These are phyloP conservation scores for Sporormia fimetaria DNA, from an alignment of 495 filamentous ascomycete genomes.

Conservation along the genomic window DNA sequence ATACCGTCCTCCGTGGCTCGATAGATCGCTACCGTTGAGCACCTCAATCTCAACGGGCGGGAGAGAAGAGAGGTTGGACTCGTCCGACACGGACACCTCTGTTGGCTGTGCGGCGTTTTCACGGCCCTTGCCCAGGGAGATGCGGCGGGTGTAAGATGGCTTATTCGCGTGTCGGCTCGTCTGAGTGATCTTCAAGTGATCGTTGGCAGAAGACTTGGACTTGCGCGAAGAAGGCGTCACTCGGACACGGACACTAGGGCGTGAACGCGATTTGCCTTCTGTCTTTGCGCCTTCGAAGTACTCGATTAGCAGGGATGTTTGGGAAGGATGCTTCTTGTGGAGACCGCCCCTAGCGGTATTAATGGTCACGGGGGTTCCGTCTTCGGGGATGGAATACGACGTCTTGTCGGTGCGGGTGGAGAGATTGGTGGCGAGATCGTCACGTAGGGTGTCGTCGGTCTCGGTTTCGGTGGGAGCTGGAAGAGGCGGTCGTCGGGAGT, in stretches of 20 bases:
- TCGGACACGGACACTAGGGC: slow-evolving; percentile 90
- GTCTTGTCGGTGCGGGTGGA: slow-evolving; percentile 70
- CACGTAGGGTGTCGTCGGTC: slow-evolving; percentile 24
- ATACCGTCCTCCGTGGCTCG: slow-evolving; percentile 45
- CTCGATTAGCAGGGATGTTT: slow-evolving; percentile 92
- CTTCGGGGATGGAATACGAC: slow-evolving; percentile 85
- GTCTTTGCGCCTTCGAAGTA: slow-evolving; percentile 86
- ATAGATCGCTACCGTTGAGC: slow-evolving; percentile 48
- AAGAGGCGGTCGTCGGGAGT: slow-evolving; percentile 30
- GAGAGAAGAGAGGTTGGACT: slow-evolving; percentile 56
- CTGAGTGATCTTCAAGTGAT: slow-evolving; percentile 75
- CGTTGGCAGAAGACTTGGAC: slow-evolving; percentile 46
- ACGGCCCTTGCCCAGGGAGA: slow-evolving; percentile 46
- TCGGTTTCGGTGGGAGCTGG: slow-evolving; percentile 31
- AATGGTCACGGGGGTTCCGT: slow-evolving; percentile 88
- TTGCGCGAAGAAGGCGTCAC: slow-evolving; percentile 67
- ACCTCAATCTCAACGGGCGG: slow-evolving; percentile 80
- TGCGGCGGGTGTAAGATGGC: slow-evolving; percentile 54
- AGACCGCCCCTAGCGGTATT: slow-evolving; percentile 44
- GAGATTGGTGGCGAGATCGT: slow-evolving; percentile 65
- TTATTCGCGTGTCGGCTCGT: slow-evolving; percentile 48
- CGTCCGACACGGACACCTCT: slow-evolving; percentile 62
- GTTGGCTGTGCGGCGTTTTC: slow-evolving; percentile 39
- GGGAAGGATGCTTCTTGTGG: slow-evolving; percentile 45
- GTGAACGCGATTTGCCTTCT: slow-evolving; percentile 42